These are phyloP conservation scores for Tuber calosporum DNA, from an alignment of 495 filamentous ascomycete species.

Conservation along the genomic window DNA sequence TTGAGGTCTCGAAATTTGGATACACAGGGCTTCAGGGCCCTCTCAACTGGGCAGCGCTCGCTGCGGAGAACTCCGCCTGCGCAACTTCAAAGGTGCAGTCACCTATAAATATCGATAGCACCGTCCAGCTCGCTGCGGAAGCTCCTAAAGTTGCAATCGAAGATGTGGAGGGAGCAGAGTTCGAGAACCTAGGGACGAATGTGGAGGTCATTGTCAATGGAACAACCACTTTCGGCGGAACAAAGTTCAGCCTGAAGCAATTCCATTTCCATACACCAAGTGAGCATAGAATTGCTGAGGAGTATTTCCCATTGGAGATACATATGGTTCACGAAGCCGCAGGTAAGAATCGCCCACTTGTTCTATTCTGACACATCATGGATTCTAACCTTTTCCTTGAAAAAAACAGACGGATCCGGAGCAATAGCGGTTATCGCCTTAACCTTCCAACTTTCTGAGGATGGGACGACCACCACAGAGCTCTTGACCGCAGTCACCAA, in stretches of 20 bases:
- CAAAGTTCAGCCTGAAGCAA: conserved; percentile 52
- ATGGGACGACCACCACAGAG: conserved; percentile 44
- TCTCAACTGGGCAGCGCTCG: conserved; percentile 39
- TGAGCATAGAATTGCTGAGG: conserved; percentile 56
- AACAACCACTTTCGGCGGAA: conserved; percentile 46
- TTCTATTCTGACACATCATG: neutral
- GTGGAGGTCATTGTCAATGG: conserved; percentile 43
- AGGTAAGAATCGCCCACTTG: conserved; percentile 33
- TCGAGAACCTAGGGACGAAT: conserved; percentile 43
- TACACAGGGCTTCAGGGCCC: conserved; percentile 40
- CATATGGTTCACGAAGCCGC: conserved; percentile 58
- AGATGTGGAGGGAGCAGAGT: conserved; percentile 36
- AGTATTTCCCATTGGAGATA: conserved; percentile 56
- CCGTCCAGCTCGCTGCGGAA: conserved; percentile 17
- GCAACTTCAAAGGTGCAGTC: conserved; percentile 36
- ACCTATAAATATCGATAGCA: conserved; percentile 41
- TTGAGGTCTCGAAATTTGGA: conserved; percentile 40
- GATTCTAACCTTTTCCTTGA: conserved; percentile 20
- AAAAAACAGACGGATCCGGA: conserved; percentile 34
- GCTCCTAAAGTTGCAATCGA: conserved; percentile 29
- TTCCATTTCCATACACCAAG: conserved; percentile 67
- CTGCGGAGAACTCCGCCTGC: conserved; percentile 38
- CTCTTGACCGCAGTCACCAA: conserved; percentile 53
- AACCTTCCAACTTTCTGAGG: conserved; percentile 53
- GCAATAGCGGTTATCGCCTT: conserved; percentile 54